Conservation (phyloP, 495 filamentous ascomycete species). For the Penicillium dipodomyicola region DNA sequence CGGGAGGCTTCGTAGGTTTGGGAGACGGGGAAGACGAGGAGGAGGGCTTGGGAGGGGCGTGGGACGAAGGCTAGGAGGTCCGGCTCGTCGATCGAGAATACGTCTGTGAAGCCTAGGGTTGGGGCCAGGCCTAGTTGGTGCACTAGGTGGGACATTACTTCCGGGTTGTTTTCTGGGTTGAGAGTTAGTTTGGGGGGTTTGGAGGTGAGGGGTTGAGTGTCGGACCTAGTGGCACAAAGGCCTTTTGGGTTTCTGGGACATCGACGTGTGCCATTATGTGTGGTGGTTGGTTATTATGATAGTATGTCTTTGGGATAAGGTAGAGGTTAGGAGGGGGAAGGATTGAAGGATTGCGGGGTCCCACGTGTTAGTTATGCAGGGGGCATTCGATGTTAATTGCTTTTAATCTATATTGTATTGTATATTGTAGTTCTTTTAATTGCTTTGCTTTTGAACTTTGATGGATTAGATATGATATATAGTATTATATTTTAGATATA, state of each 20-base stretch:
- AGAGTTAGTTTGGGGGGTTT: constrained; percentile 18
- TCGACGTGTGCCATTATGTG: constrained; percentile 39
- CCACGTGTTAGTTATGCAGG: neutral
- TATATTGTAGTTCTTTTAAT: too few relatives aligned
- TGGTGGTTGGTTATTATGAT: neutral
- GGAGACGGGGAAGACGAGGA: constrained; percentile 83
- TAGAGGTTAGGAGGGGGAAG: neutral
- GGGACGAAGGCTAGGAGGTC: constrained; percentile 78
- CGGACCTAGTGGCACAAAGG: constrained; percentile 50
- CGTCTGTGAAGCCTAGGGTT: constrained; percentile 71
- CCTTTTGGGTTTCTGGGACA: constrained; percentile 41
- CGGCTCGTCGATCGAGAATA: constrained; percentile 77
- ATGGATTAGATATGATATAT: neutral
- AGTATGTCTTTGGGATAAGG: neutral
- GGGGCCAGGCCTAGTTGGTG: constrained; percentile 71
- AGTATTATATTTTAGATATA: neutral
- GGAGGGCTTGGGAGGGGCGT: constrained; percentile 75
- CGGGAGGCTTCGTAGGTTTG: constrained; percentile 65
- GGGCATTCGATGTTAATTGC: too few relatives aligned
- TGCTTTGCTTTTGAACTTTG: neutral
- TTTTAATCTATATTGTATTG: too few relatives aligned
- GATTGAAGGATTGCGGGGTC: neutral
- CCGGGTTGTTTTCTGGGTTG: constrained; percentile 66
- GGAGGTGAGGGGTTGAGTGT: neutral
- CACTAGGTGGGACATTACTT: constrained; percentile 74